These are phyloP conservation scores for Phyllosticta citrichinensis DNA, from an alignment of 2,329 filamentous ascomycete genomes.

Conservation along the genomic window DNA sequence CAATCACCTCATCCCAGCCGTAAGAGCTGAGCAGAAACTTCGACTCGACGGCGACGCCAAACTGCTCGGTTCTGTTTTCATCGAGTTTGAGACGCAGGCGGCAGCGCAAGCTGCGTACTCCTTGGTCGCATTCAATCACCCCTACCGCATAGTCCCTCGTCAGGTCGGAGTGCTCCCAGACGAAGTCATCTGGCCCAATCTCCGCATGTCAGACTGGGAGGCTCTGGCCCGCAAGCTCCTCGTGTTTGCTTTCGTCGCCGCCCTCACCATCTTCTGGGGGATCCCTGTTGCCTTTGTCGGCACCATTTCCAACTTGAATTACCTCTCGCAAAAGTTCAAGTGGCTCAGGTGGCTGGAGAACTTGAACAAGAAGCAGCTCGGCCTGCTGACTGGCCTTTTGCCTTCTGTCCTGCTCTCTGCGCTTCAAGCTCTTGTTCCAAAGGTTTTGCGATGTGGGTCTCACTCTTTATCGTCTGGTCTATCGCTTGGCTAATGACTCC, in stretches of 20 bases:
- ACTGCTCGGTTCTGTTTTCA: conserved; percentile 68
- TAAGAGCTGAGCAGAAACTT: conserved; percentile 55
- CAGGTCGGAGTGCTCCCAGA: conserved; percentile 35
- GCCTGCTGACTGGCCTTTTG: conserved; percentile 37
- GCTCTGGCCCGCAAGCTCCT: conserved; percentile 21
- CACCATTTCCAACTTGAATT: conserved; percentile 35
- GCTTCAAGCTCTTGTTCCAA: conserved; percentile 35
- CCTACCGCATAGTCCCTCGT: conserved; percentile 19
- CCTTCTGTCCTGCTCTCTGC: conserved; percentile 34
- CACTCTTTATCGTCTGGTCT: neutral
- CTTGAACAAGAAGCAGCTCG: conserved; percentile 31
- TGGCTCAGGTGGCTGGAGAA: conserved; percentile 34
- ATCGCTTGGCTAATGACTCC: conserved; percentile 12
- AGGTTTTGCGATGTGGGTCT: conserved; percentile 27
- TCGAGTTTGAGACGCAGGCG: conserved; percentile 74
- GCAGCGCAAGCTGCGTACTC: conserved; percentile 81
- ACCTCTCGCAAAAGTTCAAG: conserved; percentile 25
- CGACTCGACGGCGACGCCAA: conserved; percentile 58
- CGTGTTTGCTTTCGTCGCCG: conserved; percentile 30
- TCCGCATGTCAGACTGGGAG: conserved; percentile 28
- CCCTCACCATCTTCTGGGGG: conserved; percentile 37
- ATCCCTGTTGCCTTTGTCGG: conserved; percentile 37
- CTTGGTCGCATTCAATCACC: conserved; percentile 67
- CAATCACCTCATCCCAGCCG: conserved; percentile 59
- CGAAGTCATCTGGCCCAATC: conserved; percentile 39